phyloP scores from a whole-genome alignment of 1,284 basidiomycete genomes.

The Irpex rosettiformis region DNA sequence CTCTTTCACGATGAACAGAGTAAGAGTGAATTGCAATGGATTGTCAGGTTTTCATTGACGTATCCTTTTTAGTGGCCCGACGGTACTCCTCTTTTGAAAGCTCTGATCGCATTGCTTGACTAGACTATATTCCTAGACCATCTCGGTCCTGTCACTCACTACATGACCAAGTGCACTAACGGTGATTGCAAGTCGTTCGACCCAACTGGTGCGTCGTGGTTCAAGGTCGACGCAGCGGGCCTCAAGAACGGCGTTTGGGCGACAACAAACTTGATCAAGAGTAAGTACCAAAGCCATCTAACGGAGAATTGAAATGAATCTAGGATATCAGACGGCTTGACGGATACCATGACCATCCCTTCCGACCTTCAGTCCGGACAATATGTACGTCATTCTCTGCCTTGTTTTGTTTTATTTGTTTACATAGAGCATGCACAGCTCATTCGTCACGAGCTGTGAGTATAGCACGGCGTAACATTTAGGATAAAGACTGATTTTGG shows the following conservation, averaged over 20 bases:
- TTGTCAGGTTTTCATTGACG: neutral
- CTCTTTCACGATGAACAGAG: conserved; percentile 27
- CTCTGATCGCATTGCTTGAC: neutral
- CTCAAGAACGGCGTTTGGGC: conserved; percentile 32
- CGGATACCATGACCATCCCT: conserved; percentile 32
- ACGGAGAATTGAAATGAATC: neutral
- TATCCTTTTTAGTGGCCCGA: conserved; percentile 19
- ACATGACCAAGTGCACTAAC: conserved; percentile 35
- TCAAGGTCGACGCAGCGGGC: conserved; percentile 35
- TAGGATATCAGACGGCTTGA: conserved; percentile 19
- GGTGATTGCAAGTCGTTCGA: conserved; percentile 33
- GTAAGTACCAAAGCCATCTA: conserved; percentile 19
- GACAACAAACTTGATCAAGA: conserved; percentile 29
- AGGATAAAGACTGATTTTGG: neutral
- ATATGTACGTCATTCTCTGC: conserved; percentile 26
- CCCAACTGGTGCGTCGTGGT: conserved; percentile 33
- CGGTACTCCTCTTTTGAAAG: conserved; percentile 13
- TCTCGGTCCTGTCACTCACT: conserved; percentile 34
- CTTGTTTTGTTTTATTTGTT: neutral
- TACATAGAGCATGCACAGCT: conserved; percentile 21
- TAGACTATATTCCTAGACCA: conserved; percentile 18
- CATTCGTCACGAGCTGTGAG: conserved; percentile 34
- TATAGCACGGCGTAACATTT: neutral
- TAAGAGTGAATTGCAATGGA: conserved; percentile 13
- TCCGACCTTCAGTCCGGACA: conserved; percentile 32